phyloP scores from a whole-genome alignment of 139 green algal species.

The Coelastrella sp. region DNA sequence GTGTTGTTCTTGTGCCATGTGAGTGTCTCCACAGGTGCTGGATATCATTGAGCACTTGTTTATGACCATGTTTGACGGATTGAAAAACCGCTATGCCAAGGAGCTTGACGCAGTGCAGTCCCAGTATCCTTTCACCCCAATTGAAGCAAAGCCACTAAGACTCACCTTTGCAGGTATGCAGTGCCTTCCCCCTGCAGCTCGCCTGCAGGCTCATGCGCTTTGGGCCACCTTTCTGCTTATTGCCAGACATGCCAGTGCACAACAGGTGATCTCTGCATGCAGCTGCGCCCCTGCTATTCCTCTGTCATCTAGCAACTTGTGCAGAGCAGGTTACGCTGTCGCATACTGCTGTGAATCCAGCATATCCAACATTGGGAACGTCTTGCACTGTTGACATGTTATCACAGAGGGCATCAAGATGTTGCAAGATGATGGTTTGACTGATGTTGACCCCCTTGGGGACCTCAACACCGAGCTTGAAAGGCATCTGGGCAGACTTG shows the following conservation, averaged over 20 bases:
- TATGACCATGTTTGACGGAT: constrained; percentile 92
- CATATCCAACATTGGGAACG: too few relatives aligned
- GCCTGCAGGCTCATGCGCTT: too few relatives aligned
- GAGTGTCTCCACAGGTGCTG: too few relatives aligned
- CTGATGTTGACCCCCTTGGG: constrained; percentile 83
- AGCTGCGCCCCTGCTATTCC: too few relatives aligned
- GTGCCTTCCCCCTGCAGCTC: too few relatives aligned
- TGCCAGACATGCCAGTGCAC: too few relatives aligned
- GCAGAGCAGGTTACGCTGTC: too few relatives aligned
- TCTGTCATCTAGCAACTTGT: too few relatives aligned
- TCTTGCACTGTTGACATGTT: too few relatives aligned
- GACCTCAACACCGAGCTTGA: constrained; percentile 97
- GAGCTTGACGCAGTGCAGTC: constrained; percentile 84
- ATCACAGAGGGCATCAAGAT: constrained; percentile 90
- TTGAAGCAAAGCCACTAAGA: constrained; percentile 87
- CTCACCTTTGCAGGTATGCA: constrained; percentile 81
- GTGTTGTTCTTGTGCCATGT: neutral
- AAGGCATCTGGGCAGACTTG: constrained; percentile 86
- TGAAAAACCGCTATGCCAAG: constrained; percentile 58
- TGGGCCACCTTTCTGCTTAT: too few relatives aligned
- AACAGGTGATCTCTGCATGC: too few relatives aligned
- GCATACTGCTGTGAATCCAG: too few relatives aligned
- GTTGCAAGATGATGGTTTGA: constrained; percentile 73
- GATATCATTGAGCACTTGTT: constrained; percentile 97
- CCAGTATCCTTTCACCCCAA: constrained; percentile 94